These are phyloP conservation scores for Suhomyces sp. DNA, from an alignment of 805 yeast species.

Conservation along the genomic window DNA sequence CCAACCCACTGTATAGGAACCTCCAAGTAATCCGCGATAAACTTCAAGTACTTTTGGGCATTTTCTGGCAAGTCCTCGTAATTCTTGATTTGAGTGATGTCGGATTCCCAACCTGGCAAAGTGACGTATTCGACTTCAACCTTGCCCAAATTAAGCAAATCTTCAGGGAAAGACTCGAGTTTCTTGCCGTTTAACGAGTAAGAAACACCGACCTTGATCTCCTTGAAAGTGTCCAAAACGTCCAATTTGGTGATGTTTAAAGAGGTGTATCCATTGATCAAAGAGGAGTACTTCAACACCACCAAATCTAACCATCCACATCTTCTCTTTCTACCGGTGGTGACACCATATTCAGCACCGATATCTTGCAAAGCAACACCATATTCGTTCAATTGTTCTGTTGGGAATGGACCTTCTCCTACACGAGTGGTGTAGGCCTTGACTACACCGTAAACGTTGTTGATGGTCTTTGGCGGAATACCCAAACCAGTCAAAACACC, in stretches of 20 bases:
- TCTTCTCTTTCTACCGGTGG: constrained; percentile 98
- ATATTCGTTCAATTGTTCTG: constrained; percentile 84
- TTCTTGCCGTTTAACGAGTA: constrained; percentile 77
- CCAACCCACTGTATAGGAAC: constrained; percentile 97
- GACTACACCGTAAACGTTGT: constrained; percentile 88
- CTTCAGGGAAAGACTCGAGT: constrained; percentile 87
- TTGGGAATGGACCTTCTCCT: constrained; percentile 99
- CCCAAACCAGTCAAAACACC: constrained; percentile 98
- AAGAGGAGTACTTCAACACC: constrained; percentile 84
- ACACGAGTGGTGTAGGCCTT: constrained; percentile 98
- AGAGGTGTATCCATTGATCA: constrained; percentile 92
- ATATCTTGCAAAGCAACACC: constrained; percentile 87
- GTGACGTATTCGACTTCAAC: constrained; percentile 92
- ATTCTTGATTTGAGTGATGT: constrained; percentile 66
- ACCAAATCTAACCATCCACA: constrained; percentile 99
- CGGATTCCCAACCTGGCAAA: constrained; percentile 91
- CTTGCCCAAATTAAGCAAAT: constrained; percentile 72
- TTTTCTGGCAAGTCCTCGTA: constrained; percentile 83
- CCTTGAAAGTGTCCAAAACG: constrained; percentile 85
- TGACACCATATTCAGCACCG: constrained; percentile 96
- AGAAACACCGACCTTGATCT: constrained; percentile 82
- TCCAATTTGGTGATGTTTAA: constrained; percentile 94
- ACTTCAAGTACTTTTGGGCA: constrained; percentile 80
- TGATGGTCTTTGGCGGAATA: constrained; percentile 82
- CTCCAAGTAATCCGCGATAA: constrained; percentile 77